Evolutionary conservation across 2,329 filamentous ascomycete species (phyloP).

Genomic region (Claviceps maximensis): DNA sequence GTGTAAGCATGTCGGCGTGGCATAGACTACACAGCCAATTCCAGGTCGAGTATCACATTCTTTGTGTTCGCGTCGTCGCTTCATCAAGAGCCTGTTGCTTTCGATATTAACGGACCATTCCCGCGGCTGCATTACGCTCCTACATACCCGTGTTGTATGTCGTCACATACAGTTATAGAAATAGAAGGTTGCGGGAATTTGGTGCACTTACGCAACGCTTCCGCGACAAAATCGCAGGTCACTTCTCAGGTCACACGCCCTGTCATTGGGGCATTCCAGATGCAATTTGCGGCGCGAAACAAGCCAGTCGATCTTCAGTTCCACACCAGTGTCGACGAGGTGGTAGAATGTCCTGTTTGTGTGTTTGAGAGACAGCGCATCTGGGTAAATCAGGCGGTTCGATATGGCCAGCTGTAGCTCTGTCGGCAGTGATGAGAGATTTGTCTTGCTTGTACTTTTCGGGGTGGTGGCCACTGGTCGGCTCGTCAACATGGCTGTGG

Average conservation of each 20-base stretch:
- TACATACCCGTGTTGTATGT: no score
- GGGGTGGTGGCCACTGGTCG: background rate
- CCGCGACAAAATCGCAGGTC: constrained; percentile 48
- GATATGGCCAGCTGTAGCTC: constrained; percentile 56
- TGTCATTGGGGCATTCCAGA: constrained; percentile 50
- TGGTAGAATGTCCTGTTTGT: constrained; percentile 48
- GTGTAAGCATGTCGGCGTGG: constrained; percentile 34
- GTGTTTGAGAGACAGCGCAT: constrained; percentile 59
- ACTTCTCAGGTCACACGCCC: constrained; percentile 42
- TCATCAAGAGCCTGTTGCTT: constrained; percentile 38
- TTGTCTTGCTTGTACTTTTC: background rate
- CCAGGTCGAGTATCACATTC: constrained; percentile 47
- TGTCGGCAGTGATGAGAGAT: constrained; percentile 34
- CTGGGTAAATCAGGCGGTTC: constrained; percentile 50
- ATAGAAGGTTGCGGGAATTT: no score
- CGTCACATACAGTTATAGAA: no score
- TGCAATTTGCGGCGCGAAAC: constrained; percentile 49
- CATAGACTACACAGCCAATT: constrained; percentile 41
- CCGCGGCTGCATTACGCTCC: background rate
- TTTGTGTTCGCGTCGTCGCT: constrained; percentile 42
- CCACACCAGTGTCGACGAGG: constrained; percentile 51
- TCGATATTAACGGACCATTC: background rate
- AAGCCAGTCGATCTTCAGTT: constrained; percentile 56
- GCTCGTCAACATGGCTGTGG: background rate
- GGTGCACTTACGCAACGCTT: constrained; percentile 38